Conservation (phyloP, 2,329 filamentous ascomycete species). For the Apiospora koreana region DNA sequence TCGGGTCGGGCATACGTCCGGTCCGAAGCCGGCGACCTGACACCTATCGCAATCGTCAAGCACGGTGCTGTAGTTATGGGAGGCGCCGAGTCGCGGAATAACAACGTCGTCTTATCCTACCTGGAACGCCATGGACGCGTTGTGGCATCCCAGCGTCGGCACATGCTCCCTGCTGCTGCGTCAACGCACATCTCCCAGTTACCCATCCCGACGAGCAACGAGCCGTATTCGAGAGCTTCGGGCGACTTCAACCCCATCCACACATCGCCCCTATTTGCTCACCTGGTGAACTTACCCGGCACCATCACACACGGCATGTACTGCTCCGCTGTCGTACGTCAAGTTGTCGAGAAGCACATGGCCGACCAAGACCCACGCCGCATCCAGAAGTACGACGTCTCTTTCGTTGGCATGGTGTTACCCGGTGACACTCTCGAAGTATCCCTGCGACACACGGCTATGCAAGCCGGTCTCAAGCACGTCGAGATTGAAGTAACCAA, state of each 20-base stretch:
- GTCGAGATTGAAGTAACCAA: constrained; percentile 34
- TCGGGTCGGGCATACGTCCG: constrained; percentile 67
- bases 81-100: constrained; percentile 74
- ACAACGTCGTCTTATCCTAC: constrained; percentile 87
- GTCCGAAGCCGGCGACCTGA: constrained; percentile 71
- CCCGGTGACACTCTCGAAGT: constrained; percentile 35
- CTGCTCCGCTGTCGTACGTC: constrained; percentile 32
- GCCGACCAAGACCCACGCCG: constrained; percentile 23
- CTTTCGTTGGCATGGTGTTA: constrained; percentile 38
- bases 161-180: background rate
- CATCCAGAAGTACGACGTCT: constrained; percentile 28
- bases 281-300: constrained; percentile 36
- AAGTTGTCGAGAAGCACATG: constrained; percentile 24
- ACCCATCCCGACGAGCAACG: constrained; percentile 23
- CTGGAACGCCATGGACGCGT: constrained; percentile 60
- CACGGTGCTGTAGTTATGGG: constrained; percentile 86
- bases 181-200: constrained; percentile 11
- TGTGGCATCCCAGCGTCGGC: background rate
- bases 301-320: constrained; percentile 45
- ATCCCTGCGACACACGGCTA: constrained; percentile 31
- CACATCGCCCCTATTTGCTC: constrained; percentile 35
- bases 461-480: constrained; percentile 35
- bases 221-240: constrained; percentile 32
- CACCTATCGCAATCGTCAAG: constrained; percentile 92
- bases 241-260: constrained; percentile 44